Base-by-base conservation (phyloP, 768 basidiomycete genomes). In the Calocybe cyanea region DNA sequence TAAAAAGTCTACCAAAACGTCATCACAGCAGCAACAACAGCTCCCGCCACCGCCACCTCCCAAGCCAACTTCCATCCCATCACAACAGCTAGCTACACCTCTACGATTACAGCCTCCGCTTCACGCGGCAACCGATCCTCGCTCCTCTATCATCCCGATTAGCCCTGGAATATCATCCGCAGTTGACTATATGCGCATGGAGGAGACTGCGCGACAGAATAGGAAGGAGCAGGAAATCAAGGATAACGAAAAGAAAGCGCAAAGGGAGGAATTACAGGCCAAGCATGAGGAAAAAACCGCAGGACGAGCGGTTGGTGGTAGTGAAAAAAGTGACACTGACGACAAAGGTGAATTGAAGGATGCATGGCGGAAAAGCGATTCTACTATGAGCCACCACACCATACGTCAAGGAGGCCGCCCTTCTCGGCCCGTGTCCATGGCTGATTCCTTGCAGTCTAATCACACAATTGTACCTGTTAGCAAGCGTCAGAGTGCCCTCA, bases 321-420 rank as follows among this genome's bases (percentile, higher is more conserved):
- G 7, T 5, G 50, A 50, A 24, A 43, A 33, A 40, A 41, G 36
- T 18, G 24, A 41, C 35, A 14, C 35, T n/a, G 46, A 46, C 7
- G 59, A 63, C 41, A 64, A 66, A 59, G 56, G 49, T 34, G 73
- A 77, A 37, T 61, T 61, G 57, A 89, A 84, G 67, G 87, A 90
- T 51, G 71, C 73, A 24, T 85, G 87, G 83, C 69, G 87, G 57
- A 87, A 85, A 66, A 88, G 87, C 54, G 87, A 91, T 63, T 82
- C 87, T 5, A 88, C 86, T n/a, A 78, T 83, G 58, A 83, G 85
- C 56, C 81, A 83, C 58, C 77, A 77, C 51, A 89, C 87, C 15
- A 77, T 87, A 45, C 77, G 85, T 23, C 77, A 81, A 28, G 70
- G 77, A 11, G 62, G 59, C 25, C 75, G 74, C 20, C 68, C 82